These are phyloP conservation scores for Rhizophagus prolifer DNA, from an alignment of 192 early-diverging fungal species.

Conservation along the genomic window DNA sequence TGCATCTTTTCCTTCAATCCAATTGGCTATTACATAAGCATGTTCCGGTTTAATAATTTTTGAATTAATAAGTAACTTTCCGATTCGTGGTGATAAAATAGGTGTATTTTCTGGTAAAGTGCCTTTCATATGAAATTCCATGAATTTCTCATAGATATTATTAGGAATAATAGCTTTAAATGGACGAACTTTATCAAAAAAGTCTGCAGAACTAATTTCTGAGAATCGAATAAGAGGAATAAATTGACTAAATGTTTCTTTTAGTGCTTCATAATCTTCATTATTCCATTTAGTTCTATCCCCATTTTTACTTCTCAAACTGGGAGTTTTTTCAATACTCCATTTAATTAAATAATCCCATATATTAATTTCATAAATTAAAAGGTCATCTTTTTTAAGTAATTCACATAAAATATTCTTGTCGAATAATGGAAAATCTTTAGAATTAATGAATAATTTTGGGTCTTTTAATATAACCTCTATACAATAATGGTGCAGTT, in stretches of 20 bases:
- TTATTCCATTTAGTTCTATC: conserved; percentile 13
- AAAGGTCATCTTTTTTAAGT: not conserved
- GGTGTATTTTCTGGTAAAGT: not conserved
- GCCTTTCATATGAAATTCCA: not conserved
- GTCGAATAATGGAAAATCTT: too few relatives aligned
- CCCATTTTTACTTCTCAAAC: not conserved
- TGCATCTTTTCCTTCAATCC: not conserved
- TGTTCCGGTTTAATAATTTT: conserved; percentile 2
- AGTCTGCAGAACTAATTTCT: not conserved
- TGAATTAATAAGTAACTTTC: not conserved
- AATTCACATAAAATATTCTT: too few relatives aligned
- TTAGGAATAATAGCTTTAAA: not conserved
- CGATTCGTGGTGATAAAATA: not conserved
- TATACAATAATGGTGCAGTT: not conserved
- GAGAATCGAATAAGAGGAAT: conserved; percentile 14
- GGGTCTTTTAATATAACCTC: not conserved
- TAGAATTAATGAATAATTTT: too few relatives aligned
- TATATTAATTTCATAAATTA: conserved; percentile 3
- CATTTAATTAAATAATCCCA: conserved; percentile 1
- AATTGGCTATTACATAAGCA: conserved; percentile 3
- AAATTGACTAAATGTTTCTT: conserved; percentile 3
- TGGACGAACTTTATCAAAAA: not conserved
- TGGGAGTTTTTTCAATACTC: too few relatives aligned
- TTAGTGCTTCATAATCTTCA: not conserved
- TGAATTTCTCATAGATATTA: not conserved